A percentile compares a stretch with the other conserved stretches of the same genome.
These are phyloP conservation scores for Rhinocladiella similis DNA, from an alignment of 2,329 filamentous ascomycete genomes.

Conservation along the genomic window DNA sequence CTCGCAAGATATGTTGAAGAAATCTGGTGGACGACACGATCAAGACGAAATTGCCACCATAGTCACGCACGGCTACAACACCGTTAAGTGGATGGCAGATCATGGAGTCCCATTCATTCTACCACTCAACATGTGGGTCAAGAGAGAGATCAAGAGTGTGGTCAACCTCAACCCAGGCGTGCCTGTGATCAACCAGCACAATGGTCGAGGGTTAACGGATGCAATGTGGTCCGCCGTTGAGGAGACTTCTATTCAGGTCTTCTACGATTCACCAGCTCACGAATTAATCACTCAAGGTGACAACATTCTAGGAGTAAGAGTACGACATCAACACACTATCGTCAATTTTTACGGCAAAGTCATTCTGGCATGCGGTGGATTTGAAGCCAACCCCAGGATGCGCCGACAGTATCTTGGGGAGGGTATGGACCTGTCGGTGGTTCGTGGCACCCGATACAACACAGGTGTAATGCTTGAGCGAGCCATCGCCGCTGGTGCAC, in stretches of 20 bases:
- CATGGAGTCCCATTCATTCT: conserved; percentile 41
- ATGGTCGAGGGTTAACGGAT: conserved; percentile 44
- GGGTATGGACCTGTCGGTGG: neutral
- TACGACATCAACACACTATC: neutral
- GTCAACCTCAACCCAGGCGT: conserved; percentile 49
- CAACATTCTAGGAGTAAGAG: neutral
- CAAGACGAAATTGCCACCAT: neutral
- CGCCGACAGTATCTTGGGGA: conserved; percentile 2
- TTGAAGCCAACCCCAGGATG: conserved; percentile 1
- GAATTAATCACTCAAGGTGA: conserved; percentile 37
- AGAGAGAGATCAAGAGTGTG: conserved; percentile 49
- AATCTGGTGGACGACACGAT: neutral
- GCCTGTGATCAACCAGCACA: conserved; percentile 57
- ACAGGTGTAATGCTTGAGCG: conserved; percentile 1
- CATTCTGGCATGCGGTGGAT: conserved; percentile 2
- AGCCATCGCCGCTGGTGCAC: conserved; percentile 1
- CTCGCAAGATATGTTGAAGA: neutral
- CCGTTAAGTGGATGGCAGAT: conserved; percentile 2
- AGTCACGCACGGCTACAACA: neutral
- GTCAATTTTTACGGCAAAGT: conserved; percentile 3
- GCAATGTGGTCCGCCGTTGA: conserved; percentile 26
- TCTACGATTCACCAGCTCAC: conserved; percentile 25
- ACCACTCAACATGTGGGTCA: conserved; percentile 64
- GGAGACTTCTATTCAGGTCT: conserved; percentile 6
- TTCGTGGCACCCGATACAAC: conserved; percentile 5